phyloP scores from a whole-genome alignment of 139 green algal species.

The Yamagishiella unicocca region DNA sequence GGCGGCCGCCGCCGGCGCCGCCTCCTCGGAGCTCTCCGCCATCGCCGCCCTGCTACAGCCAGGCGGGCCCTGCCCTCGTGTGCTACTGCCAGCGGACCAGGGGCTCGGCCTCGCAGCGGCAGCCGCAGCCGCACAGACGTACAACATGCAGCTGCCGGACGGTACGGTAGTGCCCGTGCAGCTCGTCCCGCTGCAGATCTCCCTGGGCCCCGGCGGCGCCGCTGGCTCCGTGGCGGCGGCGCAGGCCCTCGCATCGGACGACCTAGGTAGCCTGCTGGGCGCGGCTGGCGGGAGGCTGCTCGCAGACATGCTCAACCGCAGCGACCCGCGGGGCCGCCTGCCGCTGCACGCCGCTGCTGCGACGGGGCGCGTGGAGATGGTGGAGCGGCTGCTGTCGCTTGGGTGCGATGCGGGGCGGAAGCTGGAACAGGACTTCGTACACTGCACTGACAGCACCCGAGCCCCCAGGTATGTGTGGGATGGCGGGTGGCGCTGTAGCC shows the following conservation, averaged over 20 bases:
- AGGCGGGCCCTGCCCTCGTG: not conserved
- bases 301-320: conserved; percentile 23
- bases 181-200: conserved; percentile 19
- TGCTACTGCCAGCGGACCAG: not conserved
- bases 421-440: conserved; percentile 31
- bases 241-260: not conserved
- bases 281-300: not conserved
- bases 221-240: not conserved
- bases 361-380: conserved; percentile 26
- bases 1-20: too few relatives aligned
- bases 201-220: not conserved
- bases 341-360: conserved; percentile 42
- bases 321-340: conserved; percentile 12
- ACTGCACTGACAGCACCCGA: too few relatives aligned
- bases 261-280: not conserved
- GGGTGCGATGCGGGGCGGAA: not conserved
- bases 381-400: conserved; percentile 41
- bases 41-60: not conserved
- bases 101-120: not conserved
- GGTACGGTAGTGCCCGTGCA: conserved; percentile 20
- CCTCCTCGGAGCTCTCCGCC: not conserved
- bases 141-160: conserved; percentile 32
- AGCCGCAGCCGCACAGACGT: not conserved
- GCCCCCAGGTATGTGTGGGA: too few relatives aligned
- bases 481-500: too few relatives aligned